Percentiles rank a stretch among this genome's conserved stretches.
Evolutionary conservation across 2,329 filamentous ascomycete genomes (phyloP).

Genomic region (Trichoderma aggressivum): DNA sequence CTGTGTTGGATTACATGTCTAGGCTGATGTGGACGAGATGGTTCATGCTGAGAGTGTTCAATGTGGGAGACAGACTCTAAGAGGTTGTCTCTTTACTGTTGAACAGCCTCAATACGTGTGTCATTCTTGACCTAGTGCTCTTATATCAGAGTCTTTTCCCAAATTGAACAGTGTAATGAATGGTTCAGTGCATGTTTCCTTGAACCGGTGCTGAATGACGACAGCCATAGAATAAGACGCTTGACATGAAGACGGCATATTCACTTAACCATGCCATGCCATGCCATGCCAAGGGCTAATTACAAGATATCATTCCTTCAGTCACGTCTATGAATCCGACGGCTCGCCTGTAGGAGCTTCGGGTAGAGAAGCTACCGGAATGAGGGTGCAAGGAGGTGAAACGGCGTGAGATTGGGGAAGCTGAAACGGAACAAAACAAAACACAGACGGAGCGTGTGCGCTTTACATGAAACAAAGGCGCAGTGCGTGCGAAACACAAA

Average conservation of each 20-base stretch:
- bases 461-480: constrained; percentile 1
- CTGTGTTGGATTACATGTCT: background rate
- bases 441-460: background rate
- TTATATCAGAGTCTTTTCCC: background rate
- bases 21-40: background rate
- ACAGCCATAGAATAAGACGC: background rate
- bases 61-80: background rate
- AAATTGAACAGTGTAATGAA: background rate
- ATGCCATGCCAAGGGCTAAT: background rate
- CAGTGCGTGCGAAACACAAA: background rate
- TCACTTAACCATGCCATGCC: background rate
- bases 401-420: background rate
- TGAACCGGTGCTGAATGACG: background rate
- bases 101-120: background rate
- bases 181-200: fast-evolving
- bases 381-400: background rate
- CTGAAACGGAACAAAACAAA: constrained; percentile 2
- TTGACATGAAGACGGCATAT: background rate
- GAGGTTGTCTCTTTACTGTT: background rate
- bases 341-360: background rate
- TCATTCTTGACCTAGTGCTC: background rate
- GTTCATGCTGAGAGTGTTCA: background rate
- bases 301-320: background rate
- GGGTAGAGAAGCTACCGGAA: background rate
- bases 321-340: background rate